Evolutionary conservation across 2,329 filamentous ascomycete genomes (phyloP).

Genomic region (Beauveria brongniartii): DNA sequence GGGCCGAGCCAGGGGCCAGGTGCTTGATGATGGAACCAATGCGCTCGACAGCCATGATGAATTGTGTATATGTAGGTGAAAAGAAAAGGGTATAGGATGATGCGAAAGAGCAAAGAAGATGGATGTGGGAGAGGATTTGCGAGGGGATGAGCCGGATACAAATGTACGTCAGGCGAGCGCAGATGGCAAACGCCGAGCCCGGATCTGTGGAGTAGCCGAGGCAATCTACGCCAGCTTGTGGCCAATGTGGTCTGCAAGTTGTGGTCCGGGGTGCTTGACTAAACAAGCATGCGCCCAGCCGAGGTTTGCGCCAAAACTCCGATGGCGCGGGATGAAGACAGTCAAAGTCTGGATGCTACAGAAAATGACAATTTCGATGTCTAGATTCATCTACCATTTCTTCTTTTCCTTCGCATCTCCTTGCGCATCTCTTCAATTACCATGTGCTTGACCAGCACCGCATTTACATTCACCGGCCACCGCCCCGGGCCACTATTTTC

Average conservation of each 20-base stretch:
- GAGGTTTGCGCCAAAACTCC: conserved; percentile 10
- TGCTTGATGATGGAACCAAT: conserved; percentile 84
- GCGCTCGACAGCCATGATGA: conserved; percentile 72
- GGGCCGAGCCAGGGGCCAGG: conserved; percentile 62
- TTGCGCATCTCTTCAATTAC: background rate
- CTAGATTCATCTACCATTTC: background rate
- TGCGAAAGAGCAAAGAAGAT: background rate
- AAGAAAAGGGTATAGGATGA: background rate
- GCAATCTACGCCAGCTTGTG: conserved; percentile 14
- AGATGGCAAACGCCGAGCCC: conserved; percentile 6
- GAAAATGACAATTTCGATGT: background rate
- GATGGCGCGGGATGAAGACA: background rate
- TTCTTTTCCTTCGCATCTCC: background rate
- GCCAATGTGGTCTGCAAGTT: background rate
- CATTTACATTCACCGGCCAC: background rate
- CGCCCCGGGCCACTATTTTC: background rate
- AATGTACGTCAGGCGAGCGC: background rate
- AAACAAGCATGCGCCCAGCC: background rate
- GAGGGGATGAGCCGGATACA: conserved; percentile 4
- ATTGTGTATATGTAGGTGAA: background rate
- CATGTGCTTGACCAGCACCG: background rate
- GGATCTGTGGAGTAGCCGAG: conserved; percentile 24
- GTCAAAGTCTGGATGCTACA: background rate
- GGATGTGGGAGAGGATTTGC: background rate
- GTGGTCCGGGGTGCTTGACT: conserved; percentile 6